Evolutionary conservation across 805 yeast genomes (phyloP), one percentile per base, ranked within the genome.

Genomic region (Yarrowia divulgata): DNA sequence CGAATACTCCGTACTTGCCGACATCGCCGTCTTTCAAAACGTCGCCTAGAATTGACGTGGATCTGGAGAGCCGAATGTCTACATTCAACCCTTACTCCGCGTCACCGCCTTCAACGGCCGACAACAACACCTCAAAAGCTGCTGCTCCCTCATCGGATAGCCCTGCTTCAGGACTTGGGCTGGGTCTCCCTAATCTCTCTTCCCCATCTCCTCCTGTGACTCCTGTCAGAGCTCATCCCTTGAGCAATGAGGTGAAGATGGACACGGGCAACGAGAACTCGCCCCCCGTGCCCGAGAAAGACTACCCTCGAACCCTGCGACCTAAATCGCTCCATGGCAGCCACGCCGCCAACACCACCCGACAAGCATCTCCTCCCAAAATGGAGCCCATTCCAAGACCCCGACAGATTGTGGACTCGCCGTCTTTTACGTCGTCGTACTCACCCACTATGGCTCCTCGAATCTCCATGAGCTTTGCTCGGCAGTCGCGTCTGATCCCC

Each of bases 401-500:
- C 18, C 49, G 52, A 43, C 66, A 18, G 35, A 16, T 54, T 35
- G 35, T 37, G 13, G 60, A 54, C 60, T 54, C 60, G 60, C 63
- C 63, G 19, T 57, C 63, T 7, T 57, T 57, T 39, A 40, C 63
- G n/a, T 40, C 63, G 37, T 57, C 63, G 48, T 57, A 57, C 48
- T 57, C 63, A 37, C 63, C 63, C 23, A 29, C 39, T 10, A 40
- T 57, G 63, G 63, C 68, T 10, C 68, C 68, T 12, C 55, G 68
- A 32, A 63, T 63, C 46, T 63, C 68, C 48, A 63, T 63, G 55
- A 48, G 48, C 57, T 48, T 63, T 23, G 55, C 55, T n/a, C 68
- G 68, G 16, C 68, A 63, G 55, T 63, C 68, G 19, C 68, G 57
- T 14, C 57, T 63, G 23, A 48, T 63, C 13, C 68, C 68, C 14